These are phyloP conservation scores for Sclerotinia glacialis DNA, from an alignment of 2,329 filamentous ascomycete genomes.

Conservation along the genomic window DNA sequence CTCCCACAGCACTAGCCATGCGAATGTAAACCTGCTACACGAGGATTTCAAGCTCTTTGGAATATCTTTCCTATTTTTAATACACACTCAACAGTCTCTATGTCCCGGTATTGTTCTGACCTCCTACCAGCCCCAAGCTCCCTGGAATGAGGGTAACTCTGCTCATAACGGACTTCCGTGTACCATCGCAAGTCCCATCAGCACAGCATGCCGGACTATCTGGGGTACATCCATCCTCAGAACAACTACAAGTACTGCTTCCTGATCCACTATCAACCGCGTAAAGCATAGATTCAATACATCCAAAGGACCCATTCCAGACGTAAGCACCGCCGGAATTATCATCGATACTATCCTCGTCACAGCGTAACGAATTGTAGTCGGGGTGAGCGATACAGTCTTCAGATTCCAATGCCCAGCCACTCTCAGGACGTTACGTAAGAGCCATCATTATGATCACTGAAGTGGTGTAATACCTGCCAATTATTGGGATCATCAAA, in stretches of 20 bases:
- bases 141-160: not conserved
- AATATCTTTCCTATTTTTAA: not conserved
- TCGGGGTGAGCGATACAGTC: not conserved
- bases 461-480: not conserved
- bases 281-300: not conserved
- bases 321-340: not conserved
- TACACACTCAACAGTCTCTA: not conserved
- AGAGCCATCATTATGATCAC: not conserved
- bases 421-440: not conserved
- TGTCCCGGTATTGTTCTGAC: no score
- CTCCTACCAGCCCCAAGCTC: no score
- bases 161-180: not conserved
- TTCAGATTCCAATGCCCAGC: not conserved
- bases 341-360: not conserved
- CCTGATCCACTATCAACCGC: not conserved
- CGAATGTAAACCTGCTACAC: not conserved
- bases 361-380: not conserved
- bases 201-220: not conserved
- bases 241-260: not conserved
- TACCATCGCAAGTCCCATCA: not conserved
- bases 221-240: not conserved
- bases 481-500: not conserved
- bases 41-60: not conserved
- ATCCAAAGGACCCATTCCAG: not conserved
- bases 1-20: not conserved